Evolutionary conservation across 2,329 filamentous ascomycete species (phyloP), one percentile per base, ranked within the genome.

Genomic region (Didymella sp.): DNA sequence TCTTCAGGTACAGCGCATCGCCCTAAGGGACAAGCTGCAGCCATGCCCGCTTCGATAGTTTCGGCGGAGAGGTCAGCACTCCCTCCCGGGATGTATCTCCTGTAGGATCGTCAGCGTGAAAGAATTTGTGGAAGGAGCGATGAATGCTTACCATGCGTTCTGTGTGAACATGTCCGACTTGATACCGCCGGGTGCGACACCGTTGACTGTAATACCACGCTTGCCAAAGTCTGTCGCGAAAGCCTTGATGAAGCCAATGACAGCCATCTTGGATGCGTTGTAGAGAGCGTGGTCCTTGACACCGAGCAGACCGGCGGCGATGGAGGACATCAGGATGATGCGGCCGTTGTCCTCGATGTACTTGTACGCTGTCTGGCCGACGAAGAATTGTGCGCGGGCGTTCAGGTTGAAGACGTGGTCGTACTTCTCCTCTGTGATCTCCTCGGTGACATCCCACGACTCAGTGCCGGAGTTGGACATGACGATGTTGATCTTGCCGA

Each of bases 91-190:
- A 82, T 82, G 62, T 81, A 80, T 53, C 77, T 76, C 74, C 41
- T 37, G 15, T 24, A 22, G 15, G 19, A 12, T 40, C 11, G 37
- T 40, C 37, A 40, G 37, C 6, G 37, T 40, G 21, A 24, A 40
- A 3, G 12, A 15, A 19, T 37, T 44, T 7, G 17, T 30, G n/a
- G n/a, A 27, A 9, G 11, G 25, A 30, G 24, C 24, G 25, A 30
- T 13, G 22, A n/a, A 22, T 2, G 30, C 46, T 49, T 41, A 49
- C 46, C 78, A 79, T 22, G 86, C 82, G 74, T 89, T 89, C 75
- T 85, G 82, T 7, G 60, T 82, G 79, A 89, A 92, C 89, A 92
- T 92, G 75, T 92, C 89, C 40, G 82, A 87, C 82, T 90, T 89
- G 79, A 90, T 87, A 41, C 88, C 88, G 53, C 88, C 88, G 1